These are phyloP conservation scores for Chaetomium cochliodes DNA, from an alignment of 495 filamentous ascomycete species.

Conservation along the genomic window DNA sequence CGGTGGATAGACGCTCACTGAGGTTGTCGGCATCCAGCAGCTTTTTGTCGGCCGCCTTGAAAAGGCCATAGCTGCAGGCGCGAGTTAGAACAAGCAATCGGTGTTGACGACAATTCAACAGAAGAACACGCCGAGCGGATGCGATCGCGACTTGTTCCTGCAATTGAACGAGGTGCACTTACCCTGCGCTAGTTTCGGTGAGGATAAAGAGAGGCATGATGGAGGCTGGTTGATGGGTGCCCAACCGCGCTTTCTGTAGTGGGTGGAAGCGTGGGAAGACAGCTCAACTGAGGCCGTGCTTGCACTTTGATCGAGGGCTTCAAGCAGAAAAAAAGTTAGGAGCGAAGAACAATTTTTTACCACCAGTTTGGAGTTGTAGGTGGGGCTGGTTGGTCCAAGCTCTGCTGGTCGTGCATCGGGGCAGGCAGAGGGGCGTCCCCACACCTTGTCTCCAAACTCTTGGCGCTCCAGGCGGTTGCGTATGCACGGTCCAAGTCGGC, in stretches of 20 bases:
- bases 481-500: conserved; percentile 16
- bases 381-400: conserved; percentile 33
- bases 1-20: conserved; percentile 66
- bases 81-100: conserved; percentile 19
- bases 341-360: conserved; percentile 39
- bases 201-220: conserved; percentile 78
- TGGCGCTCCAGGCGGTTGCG: neutral
- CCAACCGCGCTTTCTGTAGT: conserved; percentile 33
- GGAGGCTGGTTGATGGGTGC: conserved; percentile 20
- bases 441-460: neutral
- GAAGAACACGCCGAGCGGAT: neutral
- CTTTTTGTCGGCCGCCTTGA: conserved; percentile 98
- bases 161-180: conserved; percentile 35
- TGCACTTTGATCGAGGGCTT: conserved; percentile 29
- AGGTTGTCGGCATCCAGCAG: conserved; percentile 82
- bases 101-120: neutral
- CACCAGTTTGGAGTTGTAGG: conserved; percentile 32
- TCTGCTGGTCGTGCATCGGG: neutral
- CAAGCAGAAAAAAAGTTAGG: conserved; percentile 34
- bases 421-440: conserved; percentile 19
- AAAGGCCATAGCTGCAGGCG: conserved; percentile 70
- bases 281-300: conserved; percentile 34
- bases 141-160: neutral
- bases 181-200: conserved; percentile 89
- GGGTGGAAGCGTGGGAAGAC: conserved; percentile 32